Evolutionary conservation across 192 early-diverging fungal species (phyloP).

Genomic region (Endogone sp.): DNA sequence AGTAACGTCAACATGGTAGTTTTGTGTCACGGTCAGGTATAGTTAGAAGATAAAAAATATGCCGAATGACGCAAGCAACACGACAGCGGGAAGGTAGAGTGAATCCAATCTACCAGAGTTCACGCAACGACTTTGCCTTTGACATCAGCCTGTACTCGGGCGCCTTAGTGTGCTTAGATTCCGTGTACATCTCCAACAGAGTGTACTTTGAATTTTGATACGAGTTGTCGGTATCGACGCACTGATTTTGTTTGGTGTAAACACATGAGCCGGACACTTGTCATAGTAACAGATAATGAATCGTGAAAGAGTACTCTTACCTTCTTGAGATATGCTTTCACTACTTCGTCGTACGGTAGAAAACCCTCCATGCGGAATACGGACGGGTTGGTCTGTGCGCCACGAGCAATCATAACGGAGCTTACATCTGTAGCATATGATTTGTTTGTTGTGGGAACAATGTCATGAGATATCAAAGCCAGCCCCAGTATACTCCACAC

Average conservation of each 20-base stretch:
- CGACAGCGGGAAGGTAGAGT: background rate
- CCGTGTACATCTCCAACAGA: slow-evolving; percentile 77
- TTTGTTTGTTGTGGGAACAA: no score
- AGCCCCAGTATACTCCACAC: no score
- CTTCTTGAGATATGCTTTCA: slow-evolving; percentile 62
- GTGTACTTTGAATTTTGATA: slow-evolving; percentile 91
- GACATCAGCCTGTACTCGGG: slow-evolving; percentile 39
- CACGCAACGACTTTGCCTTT: slow-evolving; percentile 44
- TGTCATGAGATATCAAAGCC: slow-evolving; percentile 1
- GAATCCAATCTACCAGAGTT: slow-evolving; percentile 42
- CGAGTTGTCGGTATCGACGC: slow-evolving; percentile 64
- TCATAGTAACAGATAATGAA: background rate
- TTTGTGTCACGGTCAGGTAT: no score
- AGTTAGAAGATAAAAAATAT: no score
- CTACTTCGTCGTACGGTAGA: slow-evolving; percentile 50
- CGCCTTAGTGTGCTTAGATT: slow-evolving; percentile 46
- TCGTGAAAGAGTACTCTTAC: slow-evolving; percentile 19
- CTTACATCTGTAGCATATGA: slow-evolving; percentile 20
- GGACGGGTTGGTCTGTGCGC: slow-evolving; percentile 82
- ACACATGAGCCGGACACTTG: background rate
- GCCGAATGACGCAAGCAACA: no score
- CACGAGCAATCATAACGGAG: slow-evolving; percentile 91
- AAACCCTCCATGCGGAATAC: slow-evolving; percentile 71
- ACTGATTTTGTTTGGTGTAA: slow-evolving; percentile 22
- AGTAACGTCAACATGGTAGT: no score